Base-by-base conservation (phyloP, 2,329 filamentous ascomycete species). In the Colletotrichum endophyticum region DNA sequence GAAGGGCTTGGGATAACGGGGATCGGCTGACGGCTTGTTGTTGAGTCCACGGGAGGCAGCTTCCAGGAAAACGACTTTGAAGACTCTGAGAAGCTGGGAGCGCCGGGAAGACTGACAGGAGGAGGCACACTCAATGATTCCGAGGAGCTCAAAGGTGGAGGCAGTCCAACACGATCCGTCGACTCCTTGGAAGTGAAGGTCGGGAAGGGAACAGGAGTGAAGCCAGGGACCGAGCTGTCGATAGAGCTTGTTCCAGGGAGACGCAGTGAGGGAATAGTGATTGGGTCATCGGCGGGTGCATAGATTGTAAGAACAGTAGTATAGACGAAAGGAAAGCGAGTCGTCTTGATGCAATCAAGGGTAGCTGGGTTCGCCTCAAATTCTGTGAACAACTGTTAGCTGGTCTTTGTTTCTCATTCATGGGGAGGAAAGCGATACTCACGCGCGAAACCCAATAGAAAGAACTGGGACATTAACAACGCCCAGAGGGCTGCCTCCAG, bases 301-400 rank as follows among this genome's bases (percentile, higher is more conserved):
- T 64, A 69, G 39, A 76, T 19, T 3, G 70, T 76, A 16, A 68
- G 68, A 44, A 76, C n/a, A 5, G 70, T 57, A 1, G 63, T 76
- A 57, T 27, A 76, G 8, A 61, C 34, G 8, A 32, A 7, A 8
- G 73, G 63, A 11, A 76, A 7, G 19, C 19, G n/a, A 4, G 44
- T 73, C 12, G 56, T 56, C 44, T 59, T 76, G 6, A 4, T 16
- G 11, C 70, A 73, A 11, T 59, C 39, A n/a, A 57, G 32, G n/a
- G 56, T 6, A 25, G 30, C 19, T 9, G 53, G 15, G 2, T n/a
- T 8, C 1, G n/a, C 25, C 4, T 28, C 6, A 11, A 28, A 8
- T 32, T 64, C 57, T 68, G 25, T 4, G 7, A 61, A 5, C 6
- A 28, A 9, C 15, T 34, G 9, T 75, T 7, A 75, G 68, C 11